Evolutionary conservation across 1,139 yeast genomes (phyloP), one percentile per base, ranked within the genome.

Genomic region (Suhomyces chickasaworum): DNA sequence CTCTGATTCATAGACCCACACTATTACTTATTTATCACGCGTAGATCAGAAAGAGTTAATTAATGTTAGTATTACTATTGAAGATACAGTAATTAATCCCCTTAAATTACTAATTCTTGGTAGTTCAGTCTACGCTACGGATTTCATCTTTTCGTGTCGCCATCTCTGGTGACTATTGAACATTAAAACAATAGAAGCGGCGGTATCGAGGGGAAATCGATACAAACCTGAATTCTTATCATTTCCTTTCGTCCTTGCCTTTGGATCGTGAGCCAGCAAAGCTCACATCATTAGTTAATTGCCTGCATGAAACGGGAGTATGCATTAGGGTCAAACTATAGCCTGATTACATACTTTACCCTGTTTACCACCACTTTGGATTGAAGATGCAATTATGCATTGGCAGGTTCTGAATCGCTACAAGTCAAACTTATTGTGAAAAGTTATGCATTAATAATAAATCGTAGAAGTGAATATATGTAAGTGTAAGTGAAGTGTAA

Each of bases 401-500:
- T n/a, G n/a, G n/a, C n/a, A n/a, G n/a, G n/a, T n/a, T n/a, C n/a
- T n/a, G n/a, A n/a, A n/a, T n/a, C n/a, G n/a, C n/a, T n/a, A n/a
- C n/a, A n/a, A n/a, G n/a, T n/a, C n/a, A n/a, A n/a, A n/a, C n/a
- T n/a, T n/a, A n/a, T n/a, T n/a, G 31, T 23, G 13, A 29, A 29
- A 29, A 13, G 7, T 6, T 29, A 29, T 29, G 17, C 32, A 29
- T 29, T 29, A 29, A 29, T 29, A 29, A 29, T 29, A 4, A 13
- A 29, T 29, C 15, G 17, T 29, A 29, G 32, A 29, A 29, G 32
- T 29, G 32, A 29, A 29, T 5, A 20, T 20, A 7, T 29, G 17
- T 20, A 20, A 13, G 17, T 13, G 32, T 29, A 41, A 29, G 47
- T 40, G 31, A 27, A 27, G 13, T 27, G 15, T n/a, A n/a, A 7